Evolutionary conservation across 768 basidiomycete genomes (phyloP).

Genomic region (Boletus eberwhitei): DNA sequence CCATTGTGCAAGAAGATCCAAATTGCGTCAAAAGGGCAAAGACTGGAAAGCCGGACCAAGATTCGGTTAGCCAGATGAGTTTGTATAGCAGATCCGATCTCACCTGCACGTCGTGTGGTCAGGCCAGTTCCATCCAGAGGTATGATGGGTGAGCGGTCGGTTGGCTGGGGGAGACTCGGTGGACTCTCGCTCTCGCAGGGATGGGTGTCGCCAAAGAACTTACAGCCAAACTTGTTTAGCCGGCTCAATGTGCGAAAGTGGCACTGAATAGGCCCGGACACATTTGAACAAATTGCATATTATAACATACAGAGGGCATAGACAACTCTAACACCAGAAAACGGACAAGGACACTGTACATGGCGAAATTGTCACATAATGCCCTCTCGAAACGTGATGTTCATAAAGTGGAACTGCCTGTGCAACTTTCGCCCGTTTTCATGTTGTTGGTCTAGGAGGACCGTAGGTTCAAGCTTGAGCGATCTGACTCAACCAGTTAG

Average conservation of each 20-base stretch:
- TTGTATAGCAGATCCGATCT: conserved; percentile 7
- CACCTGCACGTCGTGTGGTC: conserved; percentile 22
- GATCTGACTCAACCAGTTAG: conserved; percentile 19
- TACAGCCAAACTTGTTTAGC: conserved; percentile 12
- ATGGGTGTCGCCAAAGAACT: conserved; percentile 17
- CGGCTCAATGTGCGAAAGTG: conserved; percentile 28
- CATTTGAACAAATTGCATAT: conserved; percentile 11
- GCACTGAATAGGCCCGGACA: conserved; percentile 1
- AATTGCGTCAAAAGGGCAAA: conserved; percentile 20
- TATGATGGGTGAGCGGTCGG: background rate
- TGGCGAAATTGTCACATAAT: conserved; percentile 18
- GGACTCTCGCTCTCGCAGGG: conserved; percentile 7
- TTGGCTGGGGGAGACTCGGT: background rate
- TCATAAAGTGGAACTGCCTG: conserved; percentile 10
- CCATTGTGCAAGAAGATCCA: conserved; percentile 45
- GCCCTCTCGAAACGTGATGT: conserved; percentile 12
- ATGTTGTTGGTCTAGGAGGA: conserved; percentile 18
- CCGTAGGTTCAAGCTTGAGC: conserved; percentile 25
- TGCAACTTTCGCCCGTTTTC: background rate
- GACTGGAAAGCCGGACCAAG: conserved; percentile 13
- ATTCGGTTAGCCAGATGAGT: conserved; percentile 1
- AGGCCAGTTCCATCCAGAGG: conserved; percentile 30
- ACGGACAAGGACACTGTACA: background rate
- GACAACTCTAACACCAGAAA: background rate
- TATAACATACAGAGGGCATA: background rate